These are phyloP conservation scores for Geosiphon pyriformis DNA, from an alignment of 192 early-diverging fungal genomes.

Conservation along the genomic window DNA sequence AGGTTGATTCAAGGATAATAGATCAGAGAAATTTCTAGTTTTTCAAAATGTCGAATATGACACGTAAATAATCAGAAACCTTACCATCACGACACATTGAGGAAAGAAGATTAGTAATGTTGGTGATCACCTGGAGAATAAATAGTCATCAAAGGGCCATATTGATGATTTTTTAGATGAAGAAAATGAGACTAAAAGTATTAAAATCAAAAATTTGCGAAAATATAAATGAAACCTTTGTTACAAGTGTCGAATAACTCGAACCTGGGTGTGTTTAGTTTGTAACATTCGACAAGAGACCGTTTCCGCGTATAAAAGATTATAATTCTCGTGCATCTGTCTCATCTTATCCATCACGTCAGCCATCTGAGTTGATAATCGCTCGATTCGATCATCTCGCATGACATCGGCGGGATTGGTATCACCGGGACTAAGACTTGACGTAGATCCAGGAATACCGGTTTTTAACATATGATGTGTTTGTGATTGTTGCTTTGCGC, in stretches of 20 bases:
- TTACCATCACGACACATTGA: slow-evolving; percentile 18
- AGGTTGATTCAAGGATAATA: too few species aligned
- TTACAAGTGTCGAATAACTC: neutral
- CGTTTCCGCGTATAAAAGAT: slow-evolving; percentile 12
- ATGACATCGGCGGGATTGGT: neutral
- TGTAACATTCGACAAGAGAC: slow-evolving; percentile 22
- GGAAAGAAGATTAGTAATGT: slow-evolving; percentile 16
- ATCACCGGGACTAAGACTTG: neutral
- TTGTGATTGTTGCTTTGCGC: slow-evolving; percentile 12
- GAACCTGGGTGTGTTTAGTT: slow-evolving; percentile 19
- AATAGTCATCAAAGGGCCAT: neutral
- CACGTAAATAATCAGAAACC: neutral
- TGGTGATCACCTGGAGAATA: slow-evolving; percentile 16
- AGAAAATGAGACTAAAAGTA: too few species aligned
- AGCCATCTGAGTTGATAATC: slow-evolving; percentile 18
- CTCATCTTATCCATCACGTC: slow-evolving; percentile 15
- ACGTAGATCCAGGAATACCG: neutral
- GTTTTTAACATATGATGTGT: slow-evolving; percentile 7
- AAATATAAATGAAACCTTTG: neutral
- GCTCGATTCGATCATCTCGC: slow-evolving; percentile 19
- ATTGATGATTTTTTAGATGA: too few species aligned
- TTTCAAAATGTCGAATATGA: neutral
- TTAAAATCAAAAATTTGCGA: neutral
- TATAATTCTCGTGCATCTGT: slow-evolving; percentile 21
- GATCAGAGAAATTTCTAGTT: too few species aligned